Evolutionary conservation across 805 yeast species (phyloP).

Genomic region (Lachancea meyersii): DNA sequence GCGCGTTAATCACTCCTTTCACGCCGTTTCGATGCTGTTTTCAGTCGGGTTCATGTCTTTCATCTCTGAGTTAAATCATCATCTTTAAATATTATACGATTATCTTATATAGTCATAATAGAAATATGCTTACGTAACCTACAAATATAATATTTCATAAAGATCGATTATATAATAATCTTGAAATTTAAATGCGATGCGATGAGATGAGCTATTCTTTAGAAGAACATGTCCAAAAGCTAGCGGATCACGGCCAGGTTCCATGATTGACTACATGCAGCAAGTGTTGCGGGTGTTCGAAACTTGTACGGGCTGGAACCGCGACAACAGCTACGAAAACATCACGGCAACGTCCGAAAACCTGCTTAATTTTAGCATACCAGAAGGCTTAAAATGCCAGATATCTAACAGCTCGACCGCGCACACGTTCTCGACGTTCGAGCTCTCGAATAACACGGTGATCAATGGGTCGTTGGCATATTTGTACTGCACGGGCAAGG

Average conservation of each 20-base stretch:
- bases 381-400: slow-evolving; percentile 57
- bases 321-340: slow-evolving; percentile 69
- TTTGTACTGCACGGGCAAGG: slow-evolving; percentile 55
- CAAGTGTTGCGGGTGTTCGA: slow-evolving; percentile 70
- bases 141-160: too few species aligned
- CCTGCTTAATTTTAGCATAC: slow-evolving; percentile 67
- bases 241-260: neutral
- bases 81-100: too few species aligned
- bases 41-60: too few species aligned
- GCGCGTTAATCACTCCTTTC: neutral
- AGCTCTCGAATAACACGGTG: slow-evolving; percentile 54
- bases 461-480: slow-evolving; percentile 83
- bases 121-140: too few species aligned
- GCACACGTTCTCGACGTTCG: slow-evolving; percentile 64
- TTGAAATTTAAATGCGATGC: neutral
- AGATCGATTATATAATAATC: too few species aligned
- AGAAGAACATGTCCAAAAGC: neutral
- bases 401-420: slow-evolving; percentile 66
- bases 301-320: slow-evolving; percentile 67
- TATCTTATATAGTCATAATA: too few species aligned
- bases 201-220: neutral
- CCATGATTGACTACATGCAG: slow-evolving; percentile 83
- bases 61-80: too few species aligned
- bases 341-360: slow-evolving; percentile 63
- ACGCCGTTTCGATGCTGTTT: too few species aligned